Percentiles rank a stretch among this genome's conserved stretches.
phyloP scores from a whole-genome alignment of 129 eudicot genomes.

The Apium graveolens region DNA sequence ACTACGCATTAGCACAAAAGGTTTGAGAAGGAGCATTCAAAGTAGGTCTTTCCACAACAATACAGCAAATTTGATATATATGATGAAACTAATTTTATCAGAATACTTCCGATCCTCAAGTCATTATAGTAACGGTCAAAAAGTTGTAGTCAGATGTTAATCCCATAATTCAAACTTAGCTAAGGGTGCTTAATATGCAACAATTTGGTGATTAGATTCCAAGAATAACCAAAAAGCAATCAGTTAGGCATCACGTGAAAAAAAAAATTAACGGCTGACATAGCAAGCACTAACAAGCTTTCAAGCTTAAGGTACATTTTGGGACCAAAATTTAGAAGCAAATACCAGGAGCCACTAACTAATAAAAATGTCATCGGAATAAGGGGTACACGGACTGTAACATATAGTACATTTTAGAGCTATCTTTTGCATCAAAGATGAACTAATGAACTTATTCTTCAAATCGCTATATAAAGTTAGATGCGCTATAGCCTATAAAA shows the following conservation, averaged over 20 bases:
- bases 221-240: not conserved
- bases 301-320: not conserved
- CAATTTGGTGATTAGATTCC: not conserved
- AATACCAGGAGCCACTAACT: not conserved
- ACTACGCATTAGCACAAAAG: not conserved
- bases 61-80: not conserved
- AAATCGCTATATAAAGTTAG: not conserved
- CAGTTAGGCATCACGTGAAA: not conserved
- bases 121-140: not conserved
- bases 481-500: not conserved
- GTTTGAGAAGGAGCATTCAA: not conserved
- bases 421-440: not conserved
- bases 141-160: not conserved
- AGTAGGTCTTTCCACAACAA: not conserved
- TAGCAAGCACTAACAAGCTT: not conserved
- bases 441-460: not conserved
- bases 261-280: not conserved
- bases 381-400: not conserved
- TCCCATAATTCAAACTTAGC: not conserved
- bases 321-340: not conserved
- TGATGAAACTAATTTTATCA: not conserved
- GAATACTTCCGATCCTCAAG: not conserved
- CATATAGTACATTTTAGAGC: not conserved
- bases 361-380: not conserved
- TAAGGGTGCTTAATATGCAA: not conserved